Conservation (phyloP, 2,329 filamentous ascomycete species). For the Epichloe hybrida region DNA sequence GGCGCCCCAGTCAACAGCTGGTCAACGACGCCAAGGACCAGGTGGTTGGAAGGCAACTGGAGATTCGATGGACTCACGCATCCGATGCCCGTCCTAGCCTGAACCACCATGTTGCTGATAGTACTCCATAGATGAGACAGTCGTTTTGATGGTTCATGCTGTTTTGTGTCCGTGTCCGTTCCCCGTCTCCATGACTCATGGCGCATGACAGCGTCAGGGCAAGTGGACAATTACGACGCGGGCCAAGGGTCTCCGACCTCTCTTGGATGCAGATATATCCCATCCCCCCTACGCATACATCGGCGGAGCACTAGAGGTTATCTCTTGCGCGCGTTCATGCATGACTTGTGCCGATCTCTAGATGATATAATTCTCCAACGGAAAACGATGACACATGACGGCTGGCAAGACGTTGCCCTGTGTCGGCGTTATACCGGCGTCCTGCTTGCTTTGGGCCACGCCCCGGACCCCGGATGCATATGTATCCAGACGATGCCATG, state of each 20-base stretch:
- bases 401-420: background rate
- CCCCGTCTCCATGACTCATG: background rate
- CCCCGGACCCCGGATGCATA: background rate
- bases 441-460: background rate
- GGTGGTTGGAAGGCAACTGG: background rate
- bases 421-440: constrained; percentile 4
- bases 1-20: constrained; percentile 1
- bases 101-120: background rate
- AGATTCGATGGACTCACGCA: background rate
- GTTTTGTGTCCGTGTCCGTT: background rate
- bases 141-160: constrained; percentile 1
- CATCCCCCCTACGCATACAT: background rate
- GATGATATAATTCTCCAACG: background rate
- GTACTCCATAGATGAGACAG: background rate
- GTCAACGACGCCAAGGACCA: background rate
- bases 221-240: background rate
- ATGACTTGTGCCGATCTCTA: constrained; percentile 1
- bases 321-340: background rate
- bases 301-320: background rate
- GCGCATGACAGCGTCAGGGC: background rate
- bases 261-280: background rate
- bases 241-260: background rate
- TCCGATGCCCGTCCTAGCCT: background rate
- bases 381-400: background rate
- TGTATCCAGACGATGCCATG: no score